Percentiles rank a stretch among this genome's conserved stretches.
Evolutionary conservation across 768 basidiomycete genomes (phyloP).

Genomic region (Termitomyces titanicus): DNA sequence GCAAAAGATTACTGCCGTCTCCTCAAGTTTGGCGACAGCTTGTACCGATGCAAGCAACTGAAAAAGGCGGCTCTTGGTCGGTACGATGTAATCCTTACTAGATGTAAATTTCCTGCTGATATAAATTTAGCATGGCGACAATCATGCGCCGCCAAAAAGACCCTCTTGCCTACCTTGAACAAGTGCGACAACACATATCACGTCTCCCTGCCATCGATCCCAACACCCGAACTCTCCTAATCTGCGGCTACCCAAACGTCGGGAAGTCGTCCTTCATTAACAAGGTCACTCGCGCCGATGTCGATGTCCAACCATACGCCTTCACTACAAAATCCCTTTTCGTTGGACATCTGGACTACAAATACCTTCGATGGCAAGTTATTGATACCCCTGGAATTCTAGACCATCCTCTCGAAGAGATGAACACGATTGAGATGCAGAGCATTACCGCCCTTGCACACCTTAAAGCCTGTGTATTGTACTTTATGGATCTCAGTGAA

Average conservation of each 20-base stretch:
- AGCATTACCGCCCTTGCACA: slow-evolving; percentile 98
- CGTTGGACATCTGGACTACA: slow-evolving; percentile 98
- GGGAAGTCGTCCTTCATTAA: slow-evolving; percentile 99
- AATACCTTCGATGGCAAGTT: slow-evolving; percentile 99
- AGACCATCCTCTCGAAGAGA: slow-evolving; percentile 97
- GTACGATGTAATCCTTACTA: slow-evolving; percentile 39
- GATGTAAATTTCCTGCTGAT: not conserved
- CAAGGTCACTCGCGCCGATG: slow-evolving; percentile 98
- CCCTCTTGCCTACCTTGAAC: slow-evolving; percentile 95
- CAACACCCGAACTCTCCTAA: slow-evolving; percentile 93
- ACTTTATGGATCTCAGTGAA: slow-evolving; percentile 98
- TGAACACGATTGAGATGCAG: slow-evolving; percentile 99
- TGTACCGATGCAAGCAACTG: slow-evolving; percentile 98
- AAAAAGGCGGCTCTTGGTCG: slow-evolving; percentile 97
- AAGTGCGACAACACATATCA: slow-evolving; percentile 98
- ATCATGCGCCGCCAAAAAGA: slow-evolving; percentile 99
- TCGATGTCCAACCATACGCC: slow-evolving; percentile 98
- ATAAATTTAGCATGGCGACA: slow-evolving; percentile 81
- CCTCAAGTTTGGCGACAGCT: slow-evolving; percentile 95
- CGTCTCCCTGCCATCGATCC: slow-evolving; percentile 98
- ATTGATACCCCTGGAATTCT: slow-evolving; percentile 98
- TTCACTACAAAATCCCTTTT: slow-evolving; percentile 99
- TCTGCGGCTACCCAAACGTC: slow-evolving; percentile 99
- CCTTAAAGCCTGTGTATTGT: slow-evolving; percentile 88
- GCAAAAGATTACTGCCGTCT: slow-evolving; percentile 96